Evolutionary conservation across 306 rosid species (phyloP), one percentile per base, ranked within the genome.

Genomic region (Canavalia gladiata): DNA sequence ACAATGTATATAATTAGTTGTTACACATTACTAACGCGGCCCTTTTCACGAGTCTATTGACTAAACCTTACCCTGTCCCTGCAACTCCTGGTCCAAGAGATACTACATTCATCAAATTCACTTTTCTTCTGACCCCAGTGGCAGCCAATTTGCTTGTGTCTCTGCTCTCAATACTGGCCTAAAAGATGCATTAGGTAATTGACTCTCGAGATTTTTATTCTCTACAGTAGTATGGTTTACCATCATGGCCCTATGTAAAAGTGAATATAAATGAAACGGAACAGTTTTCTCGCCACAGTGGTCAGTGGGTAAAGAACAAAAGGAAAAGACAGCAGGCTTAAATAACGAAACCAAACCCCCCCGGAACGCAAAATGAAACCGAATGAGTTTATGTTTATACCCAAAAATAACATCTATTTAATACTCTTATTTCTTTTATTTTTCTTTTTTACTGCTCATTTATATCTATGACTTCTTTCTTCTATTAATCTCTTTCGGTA

Each of bases 101-200:
- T 67, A 58, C 54, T 45, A 77, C 46, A 62, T 64, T 46, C 73
- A 57, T 63, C 46, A 75, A 41, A 43, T 68, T 34, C 62, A 68
- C 74, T 46, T 62, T 73, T 76, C 30, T 10, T 37, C 52, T 78
- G 89, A 63, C 84, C 77, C 80, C 49, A 63, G 77, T 55, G 68
- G 33, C 30, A 63, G 79, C 46, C 71, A 68, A 84, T 62, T 74
- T 74, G 68, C 73, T 49, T 64, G 50, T 71, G 39, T 34, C 46
- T 69, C 57, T 56, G 51, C 75, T 74, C 46, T 68, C 35, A 30
- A 51, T 50, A 47, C 77, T 29, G 57, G 34, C 25, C 80, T 55
- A 80, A 60, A 80, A 59, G 82, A 76, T 64, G 51, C 69, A 50
- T 12, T 28, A 42, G 7, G 5, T 58, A 65, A 64, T 66, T 59